Percentiles rank a stretch among this genome's conserved stretches.
These are phyloP conservation scores for Capronia coronata DNA, from an alignment of 2,329 filamentous ascomycete genomes.

Conservation along the genomic window DNA sequence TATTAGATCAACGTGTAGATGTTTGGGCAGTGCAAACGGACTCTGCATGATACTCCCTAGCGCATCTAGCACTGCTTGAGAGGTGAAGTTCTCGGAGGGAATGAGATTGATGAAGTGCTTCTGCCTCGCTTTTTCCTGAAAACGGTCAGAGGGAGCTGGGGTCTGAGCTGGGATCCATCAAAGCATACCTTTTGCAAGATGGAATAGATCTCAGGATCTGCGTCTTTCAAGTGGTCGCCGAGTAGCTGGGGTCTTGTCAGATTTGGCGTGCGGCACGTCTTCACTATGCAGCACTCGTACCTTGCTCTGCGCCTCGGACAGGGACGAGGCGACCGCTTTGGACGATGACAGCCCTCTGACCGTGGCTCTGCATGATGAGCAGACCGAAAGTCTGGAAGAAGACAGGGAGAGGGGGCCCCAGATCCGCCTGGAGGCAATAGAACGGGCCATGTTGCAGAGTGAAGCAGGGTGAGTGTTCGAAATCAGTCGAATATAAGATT, in stretches of 20 bases:
- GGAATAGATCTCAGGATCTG: slow-evolving; percentile 77
- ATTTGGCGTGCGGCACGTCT: not conserved
- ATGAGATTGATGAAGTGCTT: slow-evolving; percentile 98
- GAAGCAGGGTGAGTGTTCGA: too few species aligned
- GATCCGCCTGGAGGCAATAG: slow-evolving; percentile 12
- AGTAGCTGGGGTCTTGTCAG: slow-evolving; percentile 59
- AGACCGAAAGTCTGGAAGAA: slow-evolving; percentile 16
- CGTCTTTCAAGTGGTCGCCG: slow-evolving; percentile 68
- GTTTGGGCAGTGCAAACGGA: slow-evolving; percentile 1
- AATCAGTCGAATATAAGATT: too few species aligned
- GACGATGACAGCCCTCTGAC: slow-evolving; percentile 15
- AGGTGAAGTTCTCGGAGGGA: slow-evolving; percentile 98
- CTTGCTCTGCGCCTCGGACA: slow-evolving; percentile 20
- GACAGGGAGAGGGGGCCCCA: slow-evolving; percentile 10
- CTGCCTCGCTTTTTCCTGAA: slow-evolving; percentile 60
- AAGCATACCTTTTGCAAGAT: slow-evolving; percentile 77
- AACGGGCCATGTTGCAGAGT: slow-evolving; percentile 11
- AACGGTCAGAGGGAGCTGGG: slow-evolving; percentile 2
- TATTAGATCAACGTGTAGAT: not conserved
- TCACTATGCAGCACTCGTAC: not conserved
- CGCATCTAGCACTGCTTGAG: slow-evolving; percentile 94
- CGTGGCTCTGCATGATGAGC: slow-evolving; percentile 14
- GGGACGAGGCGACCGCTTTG: slow-evolving; percentile 7
- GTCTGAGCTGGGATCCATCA: not conserved
- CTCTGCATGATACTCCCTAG: slow-evolving; percentile 87